Evolutionary conservation across 768 basidiomycete genomes (phyloP), one percentile per base, ranked within the genome.

Genomic region (Boletus tylopilopsis): DNA sequence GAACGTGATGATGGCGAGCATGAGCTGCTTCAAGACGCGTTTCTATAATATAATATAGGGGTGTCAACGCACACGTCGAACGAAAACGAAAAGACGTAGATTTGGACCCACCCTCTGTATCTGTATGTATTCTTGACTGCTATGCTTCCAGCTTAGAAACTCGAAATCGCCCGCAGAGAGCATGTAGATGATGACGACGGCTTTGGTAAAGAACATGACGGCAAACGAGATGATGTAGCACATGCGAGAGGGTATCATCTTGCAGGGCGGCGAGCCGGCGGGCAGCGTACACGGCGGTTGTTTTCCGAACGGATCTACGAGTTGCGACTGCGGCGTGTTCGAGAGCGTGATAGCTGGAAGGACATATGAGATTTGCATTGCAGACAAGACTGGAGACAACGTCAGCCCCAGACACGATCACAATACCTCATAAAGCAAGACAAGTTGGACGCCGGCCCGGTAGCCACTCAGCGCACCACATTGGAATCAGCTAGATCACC

Each of bases 1-100:
- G 30, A 67, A 62, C 33, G 64, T 65, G 55, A 65, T 43, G 34
- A 64, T 7, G 0, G 62, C 58, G 32, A 65, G 45, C 30, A 56
- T 59, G 30, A 65, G 60, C 12, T 58, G 64, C 25, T 53, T 56
- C 23, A 60, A 48, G 34, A 65, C 52, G 39, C 47, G 57, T 22
- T 40, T 53, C 64, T 67, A n/a, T n/a, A n/a, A n/a, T n/a, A n/a
- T n/a, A n/a, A n/a, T n/a, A n/a, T n/a, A 42, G 15, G 12, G 19
- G 27, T 9, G 2, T 51, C 6, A 18, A 21, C 21, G 22, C 30
- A 23, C 8, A 11, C n/a, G n/a, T 41, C 24, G 6, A 15, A 1
- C 36, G 3, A 35, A 33, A 7, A 50, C 21, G n/a, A n/a, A n/a
- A n/a, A n/a, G n/a, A 21, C 4, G 24, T 16, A 27, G 5, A 12